Evolutionary conservation across 2,329 filamentous ascomycete species (phyloP), one percentile per base, ranked within the genome.

Genomic region (Plenodomus lindquistii): DNA sequence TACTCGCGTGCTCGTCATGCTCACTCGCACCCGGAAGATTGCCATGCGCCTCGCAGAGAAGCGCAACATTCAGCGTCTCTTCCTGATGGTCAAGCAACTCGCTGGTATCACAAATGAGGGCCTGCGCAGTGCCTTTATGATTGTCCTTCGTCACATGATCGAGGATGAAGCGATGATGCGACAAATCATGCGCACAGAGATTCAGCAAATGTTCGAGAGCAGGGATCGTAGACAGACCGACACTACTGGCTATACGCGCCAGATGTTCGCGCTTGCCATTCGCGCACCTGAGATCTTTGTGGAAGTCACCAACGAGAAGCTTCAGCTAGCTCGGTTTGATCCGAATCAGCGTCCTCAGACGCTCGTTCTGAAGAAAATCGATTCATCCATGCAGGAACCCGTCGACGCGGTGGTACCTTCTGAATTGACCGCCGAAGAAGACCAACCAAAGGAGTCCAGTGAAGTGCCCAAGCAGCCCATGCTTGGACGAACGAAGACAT

Each of bases 11-110:
- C 76, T 99, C 27, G 89, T 96, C 22, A 91, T 97, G 52, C 78
- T 99, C 22, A 97, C 94, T 1, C 85, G 95, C 18, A 83, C 85
- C 50, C 86, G 91, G 42, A 78, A 83, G 13, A 80, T 95, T 52
- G 92, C 94, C 2, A 82, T 85, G 55, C 78, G 82, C 37, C 81
- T 97, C 39, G 89, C 90, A 4, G 88, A 96, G 68, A 96, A 91
- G 76, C 88, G 86, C 67, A 95, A 96, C 61, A 79, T 99, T 40
- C 89, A 94, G 66, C 84, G 91, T 21, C 78, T 99, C 18, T 97
- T 99, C 72, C 83, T 97, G 42, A 96, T 97, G 89, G 85, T 93
- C 48, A 96, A 95, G 71, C 93, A 97, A 70, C 83, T 97, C 50
- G 86, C 90, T 17, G 89, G 88, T 20, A 82, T 85, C 22, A 88